Base-by-base conservation (phyloP, 257 asterid species). In the Solanum tarijense region DNA sequence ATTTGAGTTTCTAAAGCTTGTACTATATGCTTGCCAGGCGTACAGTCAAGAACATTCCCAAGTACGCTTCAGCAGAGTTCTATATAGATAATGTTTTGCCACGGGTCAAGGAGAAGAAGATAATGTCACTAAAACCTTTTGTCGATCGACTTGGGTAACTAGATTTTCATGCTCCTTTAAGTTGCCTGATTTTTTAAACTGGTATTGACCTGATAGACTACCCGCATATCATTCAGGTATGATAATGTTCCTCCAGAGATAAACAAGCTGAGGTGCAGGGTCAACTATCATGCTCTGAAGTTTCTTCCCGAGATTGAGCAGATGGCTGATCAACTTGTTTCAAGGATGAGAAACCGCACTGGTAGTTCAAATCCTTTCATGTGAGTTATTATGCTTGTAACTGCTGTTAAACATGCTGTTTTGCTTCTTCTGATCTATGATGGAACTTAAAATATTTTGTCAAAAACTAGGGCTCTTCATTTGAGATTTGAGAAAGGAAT, bases 101-200 rank as follows among this genome's bases (percentile, higher is more conserved):
- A 78, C 95, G 99, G 60, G 87, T 97, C 91, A 96, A 94, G 92
- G 99, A 96, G 89, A 97, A 97, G 96, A 95, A 90, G 94, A 94
- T 97, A 91, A 97, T 97, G 99, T 93, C 99, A 87, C 92, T 97
- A 91, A 96, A 96, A 90, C 98, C 99, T 86, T 97, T 97, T 90
- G 99, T 97, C 81, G 99, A 96, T 93, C 95, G 99, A 87, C 95
- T 97, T 86, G 99, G 99, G 99, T 97, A 90, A 93, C 98, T 91
- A 88, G 83, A 87, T 89, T 87, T 78, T 78, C 82, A 71, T 27
- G 58, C 69, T 73, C 41, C 87, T 88, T 69, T 74, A 31, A 43
- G 31, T 41, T 31, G 72, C 66, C 83, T 76, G 84, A 55, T 20
- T 68, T 48, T 48, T 48, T 11, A 7, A 13, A 27, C 46, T 83